Conservation (phyloP, 2,329 filamentous ascomycete species). For the Eurotiales sp. region DNA sequence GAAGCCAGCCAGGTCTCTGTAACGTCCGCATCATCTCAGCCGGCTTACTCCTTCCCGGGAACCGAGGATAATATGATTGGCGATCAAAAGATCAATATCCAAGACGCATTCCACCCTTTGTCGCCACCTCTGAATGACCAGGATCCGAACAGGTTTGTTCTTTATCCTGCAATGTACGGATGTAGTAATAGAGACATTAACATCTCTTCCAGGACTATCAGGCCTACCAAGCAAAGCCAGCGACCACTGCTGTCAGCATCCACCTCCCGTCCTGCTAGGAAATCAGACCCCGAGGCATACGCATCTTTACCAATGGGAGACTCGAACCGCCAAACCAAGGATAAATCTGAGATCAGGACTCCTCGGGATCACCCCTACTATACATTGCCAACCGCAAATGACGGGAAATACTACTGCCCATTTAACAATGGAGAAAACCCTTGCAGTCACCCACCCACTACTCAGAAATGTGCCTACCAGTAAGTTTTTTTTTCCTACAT, state of each 20-base stretch:
- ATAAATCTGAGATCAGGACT: conserved; percentile 34
- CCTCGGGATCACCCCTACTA: conserved; percentile 43
- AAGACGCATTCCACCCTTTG: conserved; percentile 38
- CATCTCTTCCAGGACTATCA: conserved; percentile 32
- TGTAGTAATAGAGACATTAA: conserved; percentile 1
- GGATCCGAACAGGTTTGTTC: conserved; percentile 40
- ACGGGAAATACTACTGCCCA: conserved; percentile 92
- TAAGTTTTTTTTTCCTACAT: conserved; percentile 50
- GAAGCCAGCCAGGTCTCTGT: conserved; percentile 40
- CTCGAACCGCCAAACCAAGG: conserved; percentile 34
- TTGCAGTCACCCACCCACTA: conserved; percentile 89
- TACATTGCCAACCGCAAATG: conserved; percentile 44
- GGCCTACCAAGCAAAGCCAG: conserved; percentile 36
- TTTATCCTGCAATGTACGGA: conserved; percentile 1
- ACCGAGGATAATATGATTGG: conserved; percentile 37
- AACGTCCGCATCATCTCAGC: conserved; percentile 35
- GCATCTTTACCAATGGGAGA: conserved; percentile 31
- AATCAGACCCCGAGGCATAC: conserved; percentile 37
- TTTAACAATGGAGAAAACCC: conserved; percentile 64
- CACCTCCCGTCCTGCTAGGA: conserved; percentile 29
- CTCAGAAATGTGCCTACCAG: conserved; percentile 99
- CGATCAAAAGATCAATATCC: conserved; percentile 36
- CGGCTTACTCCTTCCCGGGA: conserved; percentile 35
- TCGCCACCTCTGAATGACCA: conserved; percentile 37
- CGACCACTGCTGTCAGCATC: conserved; percentile 33